Evolutionary conservation across 106 monocot genomes (phyloP), one percentile per base, ranked within the genome.

Genomic region (Apostasia ramifera): DNA sequence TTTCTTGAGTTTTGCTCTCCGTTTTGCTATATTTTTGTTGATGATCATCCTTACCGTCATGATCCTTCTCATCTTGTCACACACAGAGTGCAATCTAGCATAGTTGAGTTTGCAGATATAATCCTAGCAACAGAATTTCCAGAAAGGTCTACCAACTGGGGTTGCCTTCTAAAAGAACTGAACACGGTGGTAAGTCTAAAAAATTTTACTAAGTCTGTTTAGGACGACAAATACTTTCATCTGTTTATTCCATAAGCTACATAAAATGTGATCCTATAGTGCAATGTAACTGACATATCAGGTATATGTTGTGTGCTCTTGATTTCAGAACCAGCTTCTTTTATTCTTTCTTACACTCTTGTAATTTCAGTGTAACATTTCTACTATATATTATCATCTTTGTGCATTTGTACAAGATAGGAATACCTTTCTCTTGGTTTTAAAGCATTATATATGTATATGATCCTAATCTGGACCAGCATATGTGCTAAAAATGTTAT

Each of bases 41-140:
- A 92, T 58, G 82, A 79, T 40, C 88, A 95, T 78, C 86, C 95
- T 47, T 76, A 66, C 45, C 91, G 95, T 41, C 91, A 95, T 73
- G 95, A 95, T 86, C 91, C 91, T 73, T 92, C 82, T 68, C 91
- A 95, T 75, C 66, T 95, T 78, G 78, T 95, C 39, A 88, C 86
- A 73, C 84, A 88, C 59, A 81, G 91, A 75, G 56, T 95, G 37
- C 88, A 95, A 70, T 81, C 88, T 73, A 82, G 76, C n/a, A 70
- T 91, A 65, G 26, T 72, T 68, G 78, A 80, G 67, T 92, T 95
- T 81, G 75, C 84, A 66, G 74, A 81, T 71, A 68, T 55, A 70
- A 55, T 92, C 68, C 47, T 71, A 38, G 84, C 73, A 61, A 44
- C 60, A 52, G 8, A 82, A 63, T 76, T 84, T 40, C 60, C 86